Conservation (phyloP, 108 stramenopile species). For the Aurantiochytrium sp. region DNA sequence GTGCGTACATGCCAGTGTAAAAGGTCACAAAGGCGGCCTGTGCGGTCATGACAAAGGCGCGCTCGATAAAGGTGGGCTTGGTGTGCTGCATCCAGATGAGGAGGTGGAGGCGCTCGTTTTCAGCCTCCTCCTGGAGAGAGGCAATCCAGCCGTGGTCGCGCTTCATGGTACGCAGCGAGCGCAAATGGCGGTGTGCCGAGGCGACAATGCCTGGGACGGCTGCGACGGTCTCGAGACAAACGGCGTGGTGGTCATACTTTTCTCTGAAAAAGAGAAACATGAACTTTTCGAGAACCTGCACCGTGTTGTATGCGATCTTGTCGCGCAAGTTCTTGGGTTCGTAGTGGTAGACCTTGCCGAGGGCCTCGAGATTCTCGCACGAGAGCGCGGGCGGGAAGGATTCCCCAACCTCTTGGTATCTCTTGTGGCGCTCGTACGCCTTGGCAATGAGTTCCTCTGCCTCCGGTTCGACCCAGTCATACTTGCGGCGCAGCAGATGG, state of each 20-base stretch:
- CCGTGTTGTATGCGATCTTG: neutral
- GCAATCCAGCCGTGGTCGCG: conserved; percentile 82
- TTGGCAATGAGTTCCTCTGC: neutral
- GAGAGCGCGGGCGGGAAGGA: neutral
- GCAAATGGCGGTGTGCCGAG: conserved; percentile 78
- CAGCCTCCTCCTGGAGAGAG: conserved; percentile 90
- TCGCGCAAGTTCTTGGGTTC: neutral
- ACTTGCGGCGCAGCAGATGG: neutral
- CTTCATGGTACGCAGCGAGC: conserved; percentile 75
- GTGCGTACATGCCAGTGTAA: conserved; percentile 73
- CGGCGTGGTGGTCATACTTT: conserved; percentile 50
- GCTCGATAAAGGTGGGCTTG: conserved; percentile 57
- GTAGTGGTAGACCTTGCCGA: neutral
- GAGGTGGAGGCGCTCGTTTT: conserved; percentile 95
- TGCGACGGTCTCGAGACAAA: conserved; percentile 76
- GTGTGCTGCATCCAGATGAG: conserved; percentile 75
- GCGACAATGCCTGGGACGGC: conserved; percentile 77
- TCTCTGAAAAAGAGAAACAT: conserved; percentile 25
- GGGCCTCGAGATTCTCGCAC: neutral
- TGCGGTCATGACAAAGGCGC: conserved; percentile 60
- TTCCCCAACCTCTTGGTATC: neutral
- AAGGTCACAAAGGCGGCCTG: conserved; percentile 66
- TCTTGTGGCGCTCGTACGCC: neutral
- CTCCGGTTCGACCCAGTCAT: neutral
- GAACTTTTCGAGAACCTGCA: conserved; percentile 38